Conservation (phyloP, 2,329 filamentous ascomycete species). For the Fusarium nelsonii region DNA sequence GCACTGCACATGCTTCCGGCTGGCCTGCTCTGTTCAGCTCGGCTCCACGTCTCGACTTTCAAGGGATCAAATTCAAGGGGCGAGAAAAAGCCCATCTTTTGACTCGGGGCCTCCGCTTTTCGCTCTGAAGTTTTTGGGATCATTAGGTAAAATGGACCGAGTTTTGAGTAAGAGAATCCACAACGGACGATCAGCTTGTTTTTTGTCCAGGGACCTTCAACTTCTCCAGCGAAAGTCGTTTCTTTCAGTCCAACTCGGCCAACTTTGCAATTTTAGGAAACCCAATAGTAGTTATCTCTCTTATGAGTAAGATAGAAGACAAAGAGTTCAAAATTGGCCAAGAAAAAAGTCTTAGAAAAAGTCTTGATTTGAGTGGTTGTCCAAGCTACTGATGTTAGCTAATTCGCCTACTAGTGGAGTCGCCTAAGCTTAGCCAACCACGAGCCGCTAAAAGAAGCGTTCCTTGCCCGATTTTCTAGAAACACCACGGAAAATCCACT, state of each 20-base stretch:
- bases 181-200: constrained; percentile 29
- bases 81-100: constrained; percentile 25
- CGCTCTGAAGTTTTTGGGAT: neutral
- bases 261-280: fast-evolving
- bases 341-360: neutral
- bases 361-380: neutral
- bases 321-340: neutral
- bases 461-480: constrained; percentile 32
- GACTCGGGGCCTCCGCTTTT: constrained; percentile 36
- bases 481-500: constrained; percentile 24
- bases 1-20: neutral
- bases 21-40: neutral
- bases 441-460: neutral
- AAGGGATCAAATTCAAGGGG: constrained; percentile 17
- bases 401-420: constrained; percentile 14
- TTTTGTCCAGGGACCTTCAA: neutral
- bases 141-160: constrained; percentile 47
- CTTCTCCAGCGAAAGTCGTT: constrained; percentile 3
- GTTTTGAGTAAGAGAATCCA: constrained; percentile 45
- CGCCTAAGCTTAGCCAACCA: constrained; percentile 19
- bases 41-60: neutral
- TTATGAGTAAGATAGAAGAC: fast-evolving
- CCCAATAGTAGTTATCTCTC: neutral
- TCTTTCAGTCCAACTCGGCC: neutral
- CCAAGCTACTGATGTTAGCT: constrained; percentile 11